These are phyloP conservation scores for Suillus decipiens DNA, from an alignment of 768 basidiomycete species.

Conservation along the genomic window DNA sequence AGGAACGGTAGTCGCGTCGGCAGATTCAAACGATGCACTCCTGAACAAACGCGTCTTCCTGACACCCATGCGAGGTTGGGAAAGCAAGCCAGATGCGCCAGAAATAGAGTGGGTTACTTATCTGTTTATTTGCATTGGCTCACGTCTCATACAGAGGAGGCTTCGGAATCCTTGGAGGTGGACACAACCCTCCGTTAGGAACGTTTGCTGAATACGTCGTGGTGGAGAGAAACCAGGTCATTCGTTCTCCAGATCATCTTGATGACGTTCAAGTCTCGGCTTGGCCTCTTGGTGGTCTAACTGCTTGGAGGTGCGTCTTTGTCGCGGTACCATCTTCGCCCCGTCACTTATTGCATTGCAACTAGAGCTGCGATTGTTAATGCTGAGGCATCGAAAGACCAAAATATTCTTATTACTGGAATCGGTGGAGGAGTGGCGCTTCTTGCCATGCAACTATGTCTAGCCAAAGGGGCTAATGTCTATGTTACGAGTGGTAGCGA, in stretches of 20 bases:
- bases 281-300: constrained; percentile 77
- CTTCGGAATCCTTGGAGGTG: constrained; percentile 72
- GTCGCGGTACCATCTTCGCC: background rate
- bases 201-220: constrained; percentile 78
- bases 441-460: constrained; percentile 68
- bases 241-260: constrained; percentile 66
- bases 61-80: constrained; percentile 79
- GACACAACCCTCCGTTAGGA: constrained; percentile 53
- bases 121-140: background rate
- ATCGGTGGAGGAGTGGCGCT: constrained; percentile 87
- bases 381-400: constrained; percentile 58
- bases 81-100: constrained; percentile 60
- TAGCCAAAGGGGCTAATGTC: constrained; percentile 77
- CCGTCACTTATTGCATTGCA: background rate
- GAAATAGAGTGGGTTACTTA: constrained; percentile 53
- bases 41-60: constrained; percentile 71
- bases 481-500: constrained; percentile 76
- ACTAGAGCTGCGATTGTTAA: constrained; percentile 66
- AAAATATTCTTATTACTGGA: constrained; percentile 80
- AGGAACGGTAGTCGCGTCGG: constrained; percentile 68
- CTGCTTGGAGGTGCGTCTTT: constrained; percentile 74
- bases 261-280: constrained; percentile 69
- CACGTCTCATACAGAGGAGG: constrained; percentile 29
- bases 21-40: constrained; percentile 53
- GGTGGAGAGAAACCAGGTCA: constrained; percentile 68